Base-by-base conservation (phyloP, 495 filamentous ascomycete species). In the Aspergillus nidulans region DNA sequence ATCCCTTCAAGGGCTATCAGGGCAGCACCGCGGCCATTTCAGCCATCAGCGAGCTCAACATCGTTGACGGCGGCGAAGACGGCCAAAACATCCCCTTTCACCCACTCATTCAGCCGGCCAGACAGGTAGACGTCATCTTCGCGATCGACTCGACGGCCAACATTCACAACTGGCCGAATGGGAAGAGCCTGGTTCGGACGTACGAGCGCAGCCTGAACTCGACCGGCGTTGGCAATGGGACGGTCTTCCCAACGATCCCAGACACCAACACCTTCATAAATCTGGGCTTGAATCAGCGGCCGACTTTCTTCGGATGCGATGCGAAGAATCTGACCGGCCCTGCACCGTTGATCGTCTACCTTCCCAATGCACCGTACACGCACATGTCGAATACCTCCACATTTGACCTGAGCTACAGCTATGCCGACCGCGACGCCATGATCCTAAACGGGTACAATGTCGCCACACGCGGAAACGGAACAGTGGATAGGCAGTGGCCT, bases 231-330 rank as follows among this genome's bases (percentile, higher is more conserved):
- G 73, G 74, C 55, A 95, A 96, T 70, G 87, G 89, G 41, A 96
- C 92, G 4, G 74, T 80, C 1, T 96, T 97, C 78, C 92, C 92
- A 0, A 63, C 79, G 10, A 77, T 97, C 15, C 92, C 92, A 0
- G 90, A 91, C 70, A 71, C 78, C 46, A 86, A 90, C 72, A 95
- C 91, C 10, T 95, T 97, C 68, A 72, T 97, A 59, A 91, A 94
- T 70, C 80, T 88, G 0, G 88, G 88, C 21, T 77, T 97, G 10
- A 97, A 96, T 80, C 82, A 73, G 50, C 83, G 81, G 4, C 94
- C 92, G 0, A 90, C 91, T 7, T 96, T 97, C 77, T 97, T 97
- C 71, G 92, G 92, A 55, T 97, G 92, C 75, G 73, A 92, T 71
- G 1, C 25, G 21, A 2, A 4, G n/a, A 76, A 74, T 39, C 69